phyloP scores from a whole-genome alignment of 352 stramenopile genomes.

The Poterioochromonas sp. region DNA sequence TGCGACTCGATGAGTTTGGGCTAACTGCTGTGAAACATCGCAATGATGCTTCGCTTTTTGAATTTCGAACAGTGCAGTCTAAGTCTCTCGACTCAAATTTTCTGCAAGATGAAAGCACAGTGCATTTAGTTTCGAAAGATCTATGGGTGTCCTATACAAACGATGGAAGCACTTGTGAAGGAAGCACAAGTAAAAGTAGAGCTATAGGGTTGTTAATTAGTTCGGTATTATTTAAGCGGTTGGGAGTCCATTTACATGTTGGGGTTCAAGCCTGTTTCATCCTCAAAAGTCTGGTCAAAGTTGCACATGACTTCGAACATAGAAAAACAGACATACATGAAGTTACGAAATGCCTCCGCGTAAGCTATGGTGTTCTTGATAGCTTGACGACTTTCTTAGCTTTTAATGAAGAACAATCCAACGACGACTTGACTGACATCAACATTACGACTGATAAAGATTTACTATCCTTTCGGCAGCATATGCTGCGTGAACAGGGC shows the following conservation, averaged over 20 bases:
- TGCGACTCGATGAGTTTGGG: background rate
- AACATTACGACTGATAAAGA: background rate
- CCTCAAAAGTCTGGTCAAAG: background rate
- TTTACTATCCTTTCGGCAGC: background rate
- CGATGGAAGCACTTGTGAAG: background rate
- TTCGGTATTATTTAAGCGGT: background rate
- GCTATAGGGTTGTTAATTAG: background rate
- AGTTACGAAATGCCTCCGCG: background rate
- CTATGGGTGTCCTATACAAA: background rate
- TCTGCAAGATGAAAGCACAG: background rate
- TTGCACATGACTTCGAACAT: background rate
- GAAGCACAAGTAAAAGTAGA: background rate
- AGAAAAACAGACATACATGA: background rate
- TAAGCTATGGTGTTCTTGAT: background rate
- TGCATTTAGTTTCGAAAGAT: background rate
- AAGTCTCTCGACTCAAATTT: background rate
- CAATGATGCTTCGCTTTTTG: background rate
- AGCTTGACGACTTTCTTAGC: background rate
- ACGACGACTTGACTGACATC: background rate
- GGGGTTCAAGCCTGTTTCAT: background rate
- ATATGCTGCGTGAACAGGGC: slow-evolving; percentile 24
- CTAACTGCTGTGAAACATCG: background rate
- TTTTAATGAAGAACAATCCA: background rate
- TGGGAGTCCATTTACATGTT: slow-evolving; percentile 9
- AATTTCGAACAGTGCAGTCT: background rate